Evolutionary conservation across 2,329 filamentous ascomycete species (phyloP), one percentile per base, ranked within the genome.

Genomic region (Arthrobotrys sinensis): DNA sequence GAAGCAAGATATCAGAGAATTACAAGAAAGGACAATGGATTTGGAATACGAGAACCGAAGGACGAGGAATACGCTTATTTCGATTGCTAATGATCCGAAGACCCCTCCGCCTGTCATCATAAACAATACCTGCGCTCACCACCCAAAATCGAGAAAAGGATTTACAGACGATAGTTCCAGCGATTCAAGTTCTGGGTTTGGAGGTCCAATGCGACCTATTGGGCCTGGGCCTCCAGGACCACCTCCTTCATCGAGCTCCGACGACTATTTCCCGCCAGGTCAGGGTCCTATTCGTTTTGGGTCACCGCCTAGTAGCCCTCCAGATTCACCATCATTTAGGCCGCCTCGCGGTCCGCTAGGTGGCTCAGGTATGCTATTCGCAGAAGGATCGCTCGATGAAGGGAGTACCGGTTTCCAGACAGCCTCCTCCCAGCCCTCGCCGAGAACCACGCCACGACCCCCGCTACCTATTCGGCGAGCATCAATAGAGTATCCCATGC

Each of bases 51-150:
- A 76, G 8, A 60, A 28, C 28, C 34, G 16, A 60, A 16, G 36
- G 19, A 57, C 50, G 32, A 76, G 24, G 16, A 34, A 76, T 32
- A 48, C 53, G 21, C n/a, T 63, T 16, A 19, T 69, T 11, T n/a
- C 21, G 45, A 57, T 66, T 16, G 64, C 72, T 12, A 32, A 36
- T 7, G 34, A 46, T 8, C 38, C 53, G 38, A 38, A 36, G 8
- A 48, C 64, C 6, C 45, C 64, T 6, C 53, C 64, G 12, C 53
- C 38, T 3, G 72, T 76, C 14, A 45, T 69, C 21, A 53, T 69
- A 12, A 63, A 76, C n/a, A 68, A 76, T 46, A 69, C 6, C 16
- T 76, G 72, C 11, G 28, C 21, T 10, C 72, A 76, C 16, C 21
- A 55, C 8, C 34, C 72, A 2, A 36, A 32, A 12, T 69, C 72